phyloP scores from a whole-genome alignment of 2,329 filamentous ascomycete genomes.

The Botrytis elliptica region DNA sequence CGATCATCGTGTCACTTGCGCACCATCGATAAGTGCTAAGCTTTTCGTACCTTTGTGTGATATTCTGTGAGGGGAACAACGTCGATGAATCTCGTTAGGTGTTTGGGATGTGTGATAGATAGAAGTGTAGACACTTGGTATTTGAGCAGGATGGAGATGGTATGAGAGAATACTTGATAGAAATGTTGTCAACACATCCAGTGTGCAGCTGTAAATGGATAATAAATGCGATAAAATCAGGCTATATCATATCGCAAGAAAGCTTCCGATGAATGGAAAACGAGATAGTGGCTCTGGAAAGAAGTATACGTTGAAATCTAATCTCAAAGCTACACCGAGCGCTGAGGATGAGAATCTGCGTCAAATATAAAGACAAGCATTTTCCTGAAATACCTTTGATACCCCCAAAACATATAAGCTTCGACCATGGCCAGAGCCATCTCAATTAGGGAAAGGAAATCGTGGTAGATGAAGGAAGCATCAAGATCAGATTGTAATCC shows the following conservation, averaged over 20 bases:
- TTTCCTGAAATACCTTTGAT: not conserved
- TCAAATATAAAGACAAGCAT: conserved; percentile 6
- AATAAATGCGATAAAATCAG: not conserved
- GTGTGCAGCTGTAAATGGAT: not conserved
- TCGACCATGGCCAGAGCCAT: not conserved
- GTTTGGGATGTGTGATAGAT: not conserved
- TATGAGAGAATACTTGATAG: not conserved
- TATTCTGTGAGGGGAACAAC: not conserved
- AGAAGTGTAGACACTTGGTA: not conserved
- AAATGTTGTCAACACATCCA: not conserved
- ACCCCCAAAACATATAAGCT: not conserved
- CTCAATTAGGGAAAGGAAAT: conserved; percentile 21
- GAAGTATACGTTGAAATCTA: not conserved
- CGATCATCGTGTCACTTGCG: conserved; percentile 9
- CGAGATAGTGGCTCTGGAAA: not conserved
- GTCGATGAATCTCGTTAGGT: not conserved
- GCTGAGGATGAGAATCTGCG: not conserved
- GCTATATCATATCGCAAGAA: conserved; percentile 3
- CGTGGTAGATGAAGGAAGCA: not conserved
- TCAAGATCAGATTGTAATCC: not conserved
- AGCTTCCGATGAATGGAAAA: not conserved
- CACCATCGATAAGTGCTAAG: not conserved
- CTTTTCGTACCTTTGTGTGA: not conserved
- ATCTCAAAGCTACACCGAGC: not conserved
- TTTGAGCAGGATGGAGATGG: not conserved